Conservation (phyloP, 352 stramenopile species). For the Globisporangium sylvaticum region DNA sequence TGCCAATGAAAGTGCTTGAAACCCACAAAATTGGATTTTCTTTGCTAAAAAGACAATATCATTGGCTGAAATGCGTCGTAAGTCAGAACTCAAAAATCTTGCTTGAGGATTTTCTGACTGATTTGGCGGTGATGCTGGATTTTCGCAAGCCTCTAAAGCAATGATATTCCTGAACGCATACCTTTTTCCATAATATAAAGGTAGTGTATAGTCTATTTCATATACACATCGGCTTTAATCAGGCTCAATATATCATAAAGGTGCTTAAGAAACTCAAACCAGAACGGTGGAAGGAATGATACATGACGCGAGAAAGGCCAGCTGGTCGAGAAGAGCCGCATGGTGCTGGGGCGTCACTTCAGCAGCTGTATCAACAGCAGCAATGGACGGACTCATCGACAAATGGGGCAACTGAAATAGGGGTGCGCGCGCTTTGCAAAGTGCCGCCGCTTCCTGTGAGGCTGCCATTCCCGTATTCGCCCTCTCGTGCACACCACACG, state of each 20-base stretch:
- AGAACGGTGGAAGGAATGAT: constrained; percentile 3
- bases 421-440: background rate
- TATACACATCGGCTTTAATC: too few relatives aligned
- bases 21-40: constrained; percentile 6
- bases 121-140: constrained; percentile 4
- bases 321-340: background rate
- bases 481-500: background rate
- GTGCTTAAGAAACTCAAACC: background rate
- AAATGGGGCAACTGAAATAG: background rate
- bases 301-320: background rate
- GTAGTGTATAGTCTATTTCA: too few relatives aligned
- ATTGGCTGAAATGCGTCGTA: background rate
- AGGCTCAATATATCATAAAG: too few relatives aligned
- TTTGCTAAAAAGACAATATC: too few relatives aligned
- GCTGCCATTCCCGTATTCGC: background rate
- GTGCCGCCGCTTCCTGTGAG: background rate
- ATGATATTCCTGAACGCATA: too few relatives aligned
- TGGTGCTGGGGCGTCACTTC: background rate
- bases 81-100: constrained; percentile 10
- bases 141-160: background rate
- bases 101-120: constrained; percentile 6
- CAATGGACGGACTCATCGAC: background rate
- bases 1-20: background rate
- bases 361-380: background rate
- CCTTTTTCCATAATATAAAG: background rate